Percentiles rank a stretch among this genome's conserved stretches.
phyloP scores from a whole-genome alignment of 2,329 filamentous ascomycete genomes.

The Ophiobolus disseminans region DNA sequence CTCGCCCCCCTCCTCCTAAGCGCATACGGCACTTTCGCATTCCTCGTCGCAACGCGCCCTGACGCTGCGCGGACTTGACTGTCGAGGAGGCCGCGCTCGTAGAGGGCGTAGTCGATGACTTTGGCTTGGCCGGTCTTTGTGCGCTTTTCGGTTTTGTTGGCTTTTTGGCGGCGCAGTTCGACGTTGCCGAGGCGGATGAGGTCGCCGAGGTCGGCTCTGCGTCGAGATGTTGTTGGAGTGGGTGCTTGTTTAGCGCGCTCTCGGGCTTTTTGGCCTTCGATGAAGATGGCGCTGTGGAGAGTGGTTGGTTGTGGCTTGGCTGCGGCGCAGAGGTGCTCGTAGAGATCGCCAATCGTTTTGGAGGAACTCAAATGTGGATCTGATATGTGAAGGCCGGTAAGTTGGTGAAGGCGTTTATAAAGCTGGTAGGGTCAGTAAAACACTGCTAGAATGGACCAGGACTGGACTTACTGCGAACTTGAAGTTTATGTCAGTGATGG shows the following conservation, averaged over 20 bases:
- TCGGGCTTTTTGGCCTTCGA: constrained; percentile 31
- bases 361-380: constrained; percentile 67
- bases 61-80: too few species aligned
- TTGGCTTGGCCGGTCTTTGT: constrained; percentile 77
- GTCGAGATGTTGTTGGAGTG: neutral
- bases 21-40: too few species aligned
- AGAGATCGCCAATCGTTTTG: constrained; percentile 48
- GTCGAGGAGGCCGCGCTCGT: constrained; percentile 31
- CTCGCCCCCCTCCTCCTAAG: too few species aligned
- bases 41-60: too few species aligned
- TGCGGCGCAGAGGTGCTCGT: constrained; percentile 43
- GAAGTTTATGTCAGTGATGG: constrained; percentile 34
- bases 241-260: constrained; percentile 15
- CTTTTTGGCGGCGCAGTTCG: constrained; percentile 66
- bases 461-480: constrained; percentile 46
- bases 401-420: constrained; percentile 78
- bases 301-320: constrained; percentile 57
- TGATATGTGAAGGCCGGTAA: constrained; percentile 77
- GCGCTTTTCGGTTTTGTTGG: constrained; percentile 76
- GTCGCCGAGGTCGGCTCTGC: constrained; percentile 29
- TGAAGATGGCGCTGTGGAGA: constrained; percentile 66
- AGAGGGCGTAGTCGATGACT: constrained; percentile 74
- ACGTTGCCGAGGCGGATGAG: constrained; percentile 66
- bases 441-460: neutral
- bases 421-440: constrained; percentile 61